Conservation (phyloP, 73 alveolate genomes). For the Paramecium pentaurelia region DNA sequence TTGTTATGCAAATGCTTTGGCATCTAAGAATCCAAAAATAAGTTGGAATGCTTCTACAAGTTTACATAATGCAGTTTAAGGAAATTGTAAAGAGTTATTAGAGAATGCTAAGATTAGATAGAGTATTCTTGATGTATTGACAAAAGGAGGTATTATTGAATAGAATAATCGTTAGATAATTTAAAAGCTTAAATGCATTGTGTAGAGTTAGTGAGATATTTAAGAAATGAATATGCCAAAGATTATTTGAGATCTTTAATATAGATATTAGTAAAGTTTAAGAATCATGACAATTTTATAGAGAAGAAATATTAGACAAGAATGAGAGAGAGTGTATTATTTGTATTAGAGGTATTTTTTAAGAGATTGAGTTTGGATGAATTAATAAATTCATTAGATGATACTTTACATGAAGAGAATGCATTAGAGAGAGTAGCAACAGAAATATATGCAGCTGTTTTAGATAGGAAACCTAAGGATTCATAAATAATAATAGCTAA, state of each 20-base stretch:
- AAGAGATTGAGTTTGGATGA: background rate
- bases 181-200: conserved; percentile 39
- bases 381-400: background rate
- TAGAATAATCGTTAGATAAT: background rate
- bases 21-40: background rate
- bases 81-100: background rate
- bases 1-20: background rate
- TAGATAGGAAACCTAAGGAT: background rate
- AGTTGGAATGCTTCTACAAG: conserved; percentile 48
- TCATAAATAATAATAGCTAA: background rate
- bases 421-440: background rate
- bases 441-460: background rate
- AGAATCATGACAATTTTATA: conserved; percentile 7
- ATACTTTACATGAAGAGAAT: background rate
- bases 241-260: background rate
- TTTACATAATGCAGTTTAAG: background rate
- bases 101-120: background rate
- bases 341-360: background rate
- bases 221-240: background rate
- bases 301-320: conserved; percentile 9
- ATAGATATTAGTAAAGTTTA: background rate
- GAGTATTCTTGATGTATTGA: background rate
- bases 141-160: background rate
- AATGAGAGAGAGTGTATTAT: background rate
- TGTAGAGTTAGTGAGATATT: background rate